Base-by-base conservation (phyloP, 352 stramenopile species). In the Pythium volutum region DNA sequence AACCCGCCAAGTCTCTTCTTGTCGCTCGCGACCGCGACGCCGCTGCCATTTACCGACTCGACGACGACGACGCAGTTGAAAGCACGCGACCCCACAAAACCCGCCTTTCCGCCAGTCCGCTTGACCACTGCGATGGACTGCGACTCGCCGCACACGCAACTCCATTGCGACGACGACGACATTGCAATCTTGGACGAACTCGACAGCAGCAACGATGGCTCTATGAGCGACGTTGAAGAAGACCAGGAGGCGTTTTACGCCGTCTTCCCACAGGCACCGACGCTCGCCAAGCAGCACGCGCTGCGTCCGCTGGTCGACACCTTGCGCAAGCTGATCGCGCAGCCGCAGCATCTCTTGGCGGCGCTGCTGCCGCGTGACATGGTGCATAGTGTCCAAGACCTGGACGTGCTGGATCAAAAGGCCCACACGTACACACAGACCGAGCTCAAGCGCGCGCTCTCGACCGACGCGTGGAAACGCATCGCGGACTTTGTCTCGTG, bases 301-400 rank as follows among this genome's bases (percentile, higher is more conserved):
- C 62, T 79, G 18, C 58, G 61, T 3, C 76, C 74, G 16, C 62
- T 91, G 14, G 66, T 77, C 27, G 67, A 77, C 18, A 63, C 79
- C 48, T 52, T 91, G 34, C 79, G 75, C 41, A 45, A 45, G 22
- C 69, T 91, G 64, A 69, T 88, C 65, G 67, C 76, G 18, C 59
- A 74, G 20, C 82, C 77, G 14, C 52, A 67, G 6, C 73, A 74
- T 47, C 71, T 91, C 25, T 64, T 91, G 22, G 73, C 66, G 2
- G 78, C 73, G 22, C 64, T 91, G 25, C 33, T 69, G 2, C 27
- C 55, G 4, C 8, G 5, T 5, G 22, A 36, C 1, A 15, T 55
- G 6, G 3, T 2, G 4, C 10, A 18, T 23, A 6, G 12, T 8
- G 34, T 16, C 3, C 62, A 60, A 18, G 58, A 73, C 31, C 62